A percentile compares a stretch with the other conserved stretches of the same genome.
Conservation (phyloP, 768 basidiomycete genomes). For the Mycena amicta region DNA sequence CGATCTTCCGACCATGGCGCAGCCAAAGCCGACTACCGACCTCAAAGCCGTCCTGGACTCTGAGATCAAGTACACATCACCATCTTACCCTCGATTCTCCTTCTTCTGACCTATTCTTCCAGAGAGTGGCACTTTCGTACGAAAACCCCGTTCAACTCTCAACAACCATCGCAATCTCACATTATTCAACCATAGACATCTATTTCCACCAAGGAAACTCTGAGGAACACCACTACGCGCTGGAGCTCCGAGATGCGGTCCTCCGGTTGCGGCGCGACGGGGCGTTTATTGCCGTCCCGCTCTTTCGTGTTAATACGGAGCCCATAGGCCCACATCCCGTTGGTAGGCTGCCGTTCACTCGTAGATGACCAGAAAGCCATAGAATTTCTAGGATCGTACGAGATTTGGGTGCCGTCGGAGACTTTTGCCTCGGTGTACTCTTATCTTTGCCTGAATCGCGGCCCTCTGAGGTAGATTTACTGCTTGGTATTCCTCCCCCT, state of each 20-base stretch:
- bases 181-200: conserved; percentile 52
- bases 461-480: conserved; percentile 62
- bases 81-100: not conserved
- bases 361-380: not conserved
- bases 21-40: conserved; percentile 43
- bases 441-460: conserved; percentile 69
- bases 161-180: not conserved
- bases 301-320: conserved; percentile 66
- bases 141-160: no score
- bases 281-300: conserved; percentile 78
- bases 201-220: conserved; percentile 75
- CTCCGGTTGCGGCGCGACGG: conserved; percentile 71
- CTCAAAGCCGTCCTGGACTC: conserved; percentile 56
- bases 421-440: conserved; percentile 77
- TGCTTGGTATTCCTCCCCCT: no score
- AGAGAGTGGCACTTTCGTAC: conserved; percentile 84
- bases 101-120: not conserved
- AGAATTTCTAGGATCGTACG: conserved; percentile 66
- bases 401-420: conserved; percentile 80
- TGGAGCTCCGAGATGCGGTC: conserved; percentile 72
- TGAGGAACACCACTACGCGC: conserved; percentile 62
- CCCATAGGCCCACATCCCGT: conserved; percentile 79
- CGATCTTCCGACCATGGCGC: conserved; percentile 5
- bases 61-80: conserved; percentile 57
- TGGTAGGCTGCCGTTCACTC: conserved; percentile 44